phyloP scores from a whole-genome alignment of 495 filamentous ascomycete species.

The Talaromyces borbonicus region DNA sequence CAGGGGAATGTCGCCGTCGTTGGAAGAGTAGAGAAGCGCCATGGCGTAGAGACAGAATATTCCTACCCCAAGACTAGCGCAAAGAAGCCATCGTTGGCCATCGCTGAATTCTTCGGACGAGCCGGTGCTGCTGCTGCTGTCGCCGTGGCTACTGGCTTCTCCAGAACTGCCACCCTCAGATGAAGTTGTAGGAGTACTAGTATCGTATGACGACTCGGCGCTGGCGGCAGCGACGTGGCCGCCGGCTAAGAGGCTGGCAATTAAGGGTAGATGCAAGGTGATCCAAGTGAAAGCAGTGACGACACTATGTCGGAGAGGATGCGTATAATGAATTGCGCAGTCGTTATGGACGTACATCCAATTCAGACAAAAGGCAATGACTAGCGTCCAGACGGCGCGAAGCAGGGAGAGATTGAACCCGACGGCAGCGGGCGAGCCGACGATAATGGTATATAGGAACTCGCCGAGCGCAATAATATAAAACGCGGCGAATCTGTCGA shows the following conservation, averaged over 20 bases:
- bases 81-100: slow-evolving; percentile 27
- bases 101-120: slow-evolving; percentile 13
- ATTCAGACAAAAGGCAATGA: slow-evolving; percentile 39
- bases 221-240: slow-evolving; percentile 29
- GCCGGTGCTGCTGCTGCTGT: background rate
- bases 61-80: slow-evolving; percentile 26
- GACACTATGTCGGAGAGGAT: slow-evolving; percentile 26
- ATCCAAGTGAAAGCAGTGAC: slow-evolving; percentile 26
- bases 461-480: slow-evolving; percentile 42
- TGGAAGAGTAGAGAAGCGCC: slow-evolving; percentile 22
- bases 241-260: slow-evolving; percentile 27
- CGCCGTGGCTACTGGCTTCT: background rate
- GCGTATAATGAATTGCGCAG: slow-evolving; percentile 20
- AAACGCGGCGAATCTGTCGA: slow-evolving; percentile 39
- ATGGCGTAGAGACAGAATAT: slow-evolving; percentile 27
- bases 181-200: background rate
- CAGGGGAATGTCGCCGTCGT: slow-evolving; percentile 19
- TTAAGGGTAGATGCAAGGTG: slow-evolving; percentile 29
- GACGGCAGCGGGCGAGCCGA: slow-evolving; percentile 26
- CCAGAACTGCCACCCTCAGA: background rate
- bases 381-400: slow-evolving; percentile 30
- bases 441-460: slow-evolving; percentile 35
- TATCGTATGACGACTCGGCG: background rate
- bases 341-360: slow-evolving; percentile 34
- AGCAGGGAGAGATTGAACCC: slow-evolving; percentile 27